phyloP scores from a whole-genome alignment of 108 stramenopile species.

The Epipyxis sp. region DNA sequence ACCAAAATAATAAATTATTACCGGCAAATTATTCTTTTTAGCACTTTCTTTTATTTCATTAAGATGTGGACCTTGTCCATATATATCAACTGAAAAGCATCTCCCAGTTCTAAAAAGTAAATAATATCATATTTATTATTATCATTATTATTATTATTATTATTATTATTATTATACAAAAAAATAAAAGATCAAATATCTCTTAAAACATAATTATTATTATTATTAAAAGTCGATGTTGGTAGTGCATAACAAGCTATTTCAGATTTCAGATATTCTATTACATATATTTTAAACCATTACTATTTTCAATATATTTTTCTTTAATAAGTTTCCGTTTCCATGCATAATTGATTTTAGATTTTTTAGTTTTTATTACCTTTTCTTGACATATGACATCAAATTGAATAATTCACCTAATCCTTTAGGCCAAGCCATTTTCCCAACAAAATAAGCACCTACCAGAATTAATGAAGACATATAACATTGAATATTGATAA shows the following conservation, averaged over 20 bases:
- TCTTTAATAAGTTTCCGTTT: too few relatives aligned
- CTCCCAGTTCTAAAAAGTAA: constrained; percentile 32
- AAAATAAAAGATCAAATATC: too few relatives aligned
- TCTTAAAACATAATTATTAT: too few relatives aligned
- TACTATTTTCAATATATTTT: too few relatives aligned
- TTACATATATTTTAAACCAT: too few relatives aligned
- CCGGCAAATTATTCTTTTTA: not conserved
- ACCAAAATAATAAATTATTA: not conserved
- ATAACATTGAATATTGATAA: constrained; percentile 27
- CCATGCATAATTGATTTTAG: too few relatives aligned
- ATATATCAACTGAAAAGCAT: constrained; percentile 49
- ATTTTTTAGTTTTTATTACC: not conserved
- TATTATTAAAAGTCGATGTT: too few relatives aligned
- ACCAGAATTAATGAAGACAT: constrained; percentile 37
- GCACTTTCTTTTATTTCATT: constrained; percentile 39
- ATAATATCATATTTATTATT: too few relatives aligned
- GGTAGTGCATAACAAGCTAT: too few relatives aligned
- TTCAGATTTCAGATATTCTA: too few relatives aligned
- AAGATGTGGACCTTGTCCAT: constrained; percentile 53
- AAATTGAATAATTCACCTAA: constrained; percentile 76
- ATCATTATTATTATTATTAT: too few relatives aligned
- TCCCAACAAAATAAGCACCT: constrained; percentile 85
- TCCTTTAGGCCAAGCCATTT: constrained; percentile 89
- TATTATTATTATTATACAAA: too few relatives aligned
- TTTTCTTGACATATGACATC: constrained; percentile 36